phyloP scores from a whole-genome alignment of 768 basidiomycete genomes.

The Rhizopogon vulgaris region DNA sequence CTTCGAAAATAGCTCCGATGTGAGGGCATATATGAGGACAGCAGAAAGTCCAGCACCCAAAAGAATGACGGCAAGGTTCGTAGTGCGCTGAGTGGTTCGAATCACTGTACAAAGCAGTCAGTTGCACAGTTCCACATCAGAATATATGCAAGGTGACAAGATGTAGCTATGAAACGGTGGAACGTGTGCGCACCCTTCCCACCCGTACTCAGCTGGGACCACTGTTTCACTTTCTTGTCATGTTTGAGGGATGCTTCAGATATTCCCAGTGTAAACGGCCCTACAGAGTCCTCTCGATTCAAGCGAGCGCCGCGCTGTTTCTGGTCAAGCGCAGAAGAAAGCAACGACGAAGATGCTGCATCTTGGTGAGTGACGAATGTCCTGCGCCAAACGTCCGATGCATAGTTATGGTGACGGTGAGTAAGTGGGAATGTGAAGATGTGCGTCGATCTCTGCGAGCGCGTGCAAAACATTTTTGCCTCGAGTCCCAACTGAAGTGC shows the following conservation, averaged over 20 bases:
- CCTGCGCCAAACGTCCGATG: conserved; percentile 4
- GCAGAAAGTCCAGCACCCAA: conserved; percentile 78
- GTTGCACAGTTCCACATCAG: conserved; percentile 5
- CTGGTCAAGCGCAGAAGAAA: conserved; percentile 62
- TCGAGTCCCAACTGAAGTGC: background rate
- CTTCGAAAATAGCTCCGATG: conserved; percentile 80
- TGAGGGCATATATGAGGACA: conserved; percentile 68
- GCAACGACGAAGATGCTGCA: conserved; percentile 40
- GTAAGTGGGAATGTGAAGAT: background rate
- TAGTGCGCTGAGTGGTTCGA: conserved; percentile 44
- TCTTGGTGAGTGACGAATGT: conserved; percentile 46
- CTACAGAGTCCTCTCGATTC: conserved; percentile 54
- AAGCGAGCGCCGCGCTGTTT: conserved; percentile 34
- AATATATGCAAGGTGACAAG: conserved; percentile 8
- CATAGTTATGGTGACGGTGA: background rate
- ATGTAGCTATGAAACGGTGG: background rate
- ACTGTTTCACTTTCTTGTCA: conserved; percentile 58
- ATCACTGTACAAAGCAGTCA: conserved; percentile 33
- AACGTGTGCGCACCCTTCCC: conserved; percentile 58
- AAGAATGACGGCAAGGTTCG: conserved; percentile 50
- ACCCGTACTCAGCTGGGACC: conserved; percentile 70
- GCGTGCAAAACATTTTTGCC: conserved; percentile 1
- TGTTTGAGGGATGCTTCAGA: conserved; percentile 48
- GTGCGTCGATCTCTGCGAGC: background rate
- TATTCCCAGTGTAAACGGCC: conserved; percentile 74